Conservation (phyloP, 2,329 filamentous ascomycete genomes). For the Emergomyces africanus region DNA sequence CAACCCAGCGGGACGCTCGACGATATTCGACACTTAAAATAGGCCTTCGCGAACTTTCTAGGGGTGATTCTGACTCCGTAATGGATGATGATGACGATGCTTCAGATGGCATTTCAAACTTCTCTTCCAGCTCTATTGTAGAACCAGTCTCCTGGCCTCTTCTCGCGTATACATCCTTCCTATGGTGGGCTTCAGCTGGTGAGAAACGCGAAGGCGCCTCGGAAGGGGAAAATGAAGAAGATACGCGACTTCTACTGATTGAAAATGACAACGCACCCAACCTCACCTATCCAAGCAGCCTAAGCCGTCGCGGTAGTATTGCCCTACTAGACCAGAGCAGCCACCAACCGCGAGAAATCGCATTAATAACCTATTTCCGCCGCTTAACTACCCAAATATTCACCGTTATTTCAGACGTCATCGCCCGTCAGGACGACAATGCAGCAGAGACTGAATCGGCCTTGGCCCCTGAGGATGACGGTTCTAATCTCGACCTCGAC, state of each 20-base stretch:
- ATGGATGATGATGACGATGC: constrained; percentile 24
- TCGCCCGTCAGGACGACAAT: constrained; percentile 26
- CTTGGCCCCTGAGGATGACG: background rate
- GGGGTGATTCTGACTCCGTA: constrained; percentile 10
- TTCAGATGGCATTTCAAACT: constrained; percentile 28
- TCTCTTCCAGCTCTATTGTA: constrained; percentile 34
- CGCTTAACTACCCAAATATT: constrained; percentile 36
- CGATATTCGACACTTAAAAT: constrained; percentile 59
- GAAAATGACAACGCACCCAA: constrained; percentile 23
- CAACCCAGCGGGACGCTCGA: constrained; percentile 79
- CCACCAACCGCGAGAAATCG: constrained; percentile 33
- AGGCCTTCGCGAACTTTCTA: constrained; percentile 38
- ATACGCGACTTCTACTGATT: constrained; percentile 27
- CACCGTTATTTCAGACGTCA: constrained; percentile 30
- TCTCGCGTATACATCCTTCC: constrained; percentile 49
- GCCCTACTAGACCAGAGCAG: constrained; percentile 15
- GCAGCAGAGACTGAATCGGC: constrained; percentile 11
- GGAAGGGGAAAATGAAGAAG: constrained; percentile 41
- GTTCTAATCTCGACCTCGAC: background rate
- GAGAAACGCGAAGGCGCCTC: constrained; percentile 43
- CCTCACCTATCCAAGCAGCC: constrained; percentile 11
- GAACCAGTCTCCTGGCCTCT: constrained; percentile 48
- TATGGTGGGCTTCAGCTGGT: constrained; percentile 56
- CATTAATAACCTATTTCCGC: constrained; percentile 38
- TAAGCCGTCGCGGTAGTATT: constrained; percentile 17